These are phyloP conservation scores for Isoetes taiwanensis DNA, from an alignment of 75 land plant genomes.

Conservation along the genomic window DNA sequence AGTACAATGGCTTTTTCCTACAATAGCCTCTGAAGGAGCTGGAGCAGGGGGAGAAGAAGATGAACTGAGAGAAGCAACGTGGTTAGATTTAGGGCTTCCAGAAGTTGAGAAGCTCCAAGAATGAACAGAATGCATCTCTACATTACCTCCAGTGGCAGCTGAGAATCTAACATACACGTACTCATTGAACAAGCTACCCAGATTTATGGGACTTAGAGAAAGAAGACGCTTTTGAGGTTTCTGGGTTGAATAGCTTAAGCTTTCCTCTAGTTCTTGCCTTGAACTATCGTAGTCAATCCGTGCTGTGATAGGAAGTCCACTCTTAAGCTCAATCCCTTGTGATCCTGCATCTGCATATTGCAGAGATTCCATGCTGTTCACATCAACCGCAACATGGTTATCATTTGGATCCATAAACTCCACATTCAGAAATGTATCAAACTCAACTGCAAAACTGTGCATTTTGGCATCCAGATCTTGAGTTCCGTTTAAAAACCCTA, in stretches of 20 bases:
- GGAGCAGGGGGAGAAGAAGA: no score
- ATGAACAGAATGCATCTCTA: neutral
- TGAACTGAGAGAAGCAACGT: no score
- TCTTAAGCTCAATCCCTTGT: neutral
- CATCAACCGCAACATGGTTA: constrained; percentile 1
- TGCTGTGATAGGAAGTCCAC: neutral
- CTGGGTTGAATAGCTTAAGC: neutral
- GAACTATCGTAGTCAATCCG: neutral
- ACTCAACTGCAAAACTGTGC: constrained; percentile 8
- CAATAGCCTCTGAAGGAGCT: no score
- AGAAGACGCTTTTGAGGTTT: constrained; percentile 2
- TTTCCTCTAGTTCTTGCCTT: neutral
- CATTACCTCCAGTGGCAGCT: constrained; percentile 6
- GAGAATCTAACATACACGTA: constrained; percentile 1
- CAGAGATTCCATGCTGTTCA: constrained; percentile 2
- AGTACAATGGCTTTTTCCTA: no score
- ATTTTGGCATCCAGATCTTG: neutral
- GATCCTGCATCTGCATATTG: constrained; percentile 1
- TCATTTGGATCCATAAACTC: constrained; percentile 9
- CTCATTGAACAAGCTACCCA: neutral
- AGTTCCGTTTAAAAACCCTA: neutral
- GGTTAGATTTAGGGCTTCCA: no score
- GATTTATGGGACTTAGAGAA: neutral
- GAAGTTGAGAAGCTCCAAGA: neutral
- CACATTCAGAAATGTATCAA: constrained; percentile 4